Base-by-base conservation (phyloP, 371 early-diverging fungal genomes). In the Chytridium lagenaria region DNA sequence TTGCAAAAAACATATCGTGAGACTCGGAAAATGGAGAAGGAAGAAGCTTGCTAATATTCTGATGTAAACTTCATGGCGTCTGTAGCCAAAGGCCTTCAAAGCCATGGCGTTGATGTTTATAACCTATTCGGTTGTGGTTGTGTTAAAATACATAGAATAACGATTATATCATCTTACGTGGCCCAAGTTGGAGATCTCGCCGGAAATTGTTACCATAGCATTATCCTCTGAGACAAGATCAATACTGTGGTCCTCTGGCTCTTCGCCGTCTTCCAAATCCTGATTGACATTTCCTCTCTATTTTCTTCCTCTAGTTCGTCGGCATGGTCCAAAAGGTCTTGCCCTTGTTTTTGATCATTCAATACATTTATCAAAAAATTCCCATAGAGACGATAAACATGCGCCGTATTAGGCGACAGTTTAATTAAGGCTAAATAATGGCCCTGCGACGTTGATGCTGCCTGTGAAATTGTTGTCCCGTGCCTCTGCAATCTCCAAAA, bases 21-120 rank as follows among this genome's bases (percentile, higher is more conserved):
- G 70, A 34, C 61, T 80, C 81, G 1, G 72, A 31, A 61, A 80
- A 83, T 30, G 83, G 83, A 1, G 71, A 74, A 1, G 83, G 83
- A 23, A 83, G 31, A 39, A 83, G 79, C 2, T 38, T 70, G 22
- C 31, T 73, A 38, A 83, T 79, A 64, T 83, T 83, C 12, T 69
- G 51, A n/a, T 73, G 69, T 31, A 79, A 1, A 71, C 15, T 36
- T 81, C 82, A 30, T 26, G 30, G 36, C 68, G 66, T 1, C 50
- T 57, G 67, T 69, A 76, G 1, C 77, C 75, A 59, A 81, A 78
- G 19, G 76, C 12, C 28, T 72, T 66, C 2, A 65, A 30, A 1
- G 68, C 73, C 10, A 40, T 52, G 3, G 55, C 28, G 61, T 55
- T 55, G 10, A 55, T 30, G 26, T 55, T 30, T 5, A 55, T 26